Base-by-base conservation (phyloP, 2,329 filamentous ascomycete genomes). In the Dryadomyces sulphureus region DNA sequence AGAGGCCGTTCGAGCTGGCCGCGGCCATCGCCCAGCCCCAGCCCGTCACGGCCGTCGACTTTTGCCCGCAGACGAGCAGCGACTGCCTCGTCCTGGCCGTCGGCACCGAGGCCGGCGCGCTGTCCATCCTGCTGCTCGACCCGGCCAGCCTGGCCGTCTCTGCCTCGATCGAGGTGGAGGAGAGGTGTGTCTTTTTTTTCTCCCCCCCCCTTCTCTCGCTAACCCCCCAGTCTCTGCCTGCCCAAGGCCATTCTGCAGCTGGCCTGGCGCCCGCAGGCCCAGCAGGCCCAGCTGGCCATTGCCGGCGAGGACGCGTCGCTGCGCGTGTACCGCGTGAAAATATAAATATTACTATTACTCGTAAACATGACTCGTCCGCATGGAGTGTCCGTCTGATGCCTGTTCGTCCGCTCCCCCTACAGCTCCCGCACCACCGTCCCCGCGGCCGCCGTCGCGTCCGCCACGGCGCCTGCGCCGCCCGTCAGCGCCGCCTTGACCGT, bases 31-130 rank as follows among this genome's bases (percentile, higher is more conserved):
- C 72, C 0, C 66, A 75, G 41, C 69, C 72, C 17, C 67, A 70
- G 19, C 69, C 85, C 0, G 77, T 85, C 4, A 89, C 84, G 0
- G 79, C 84, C 0, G 67, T 90, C 22, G 81, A 84, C 54, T 84
- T 88, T 56, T 58, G 78, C 30, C 55, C 61, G 14, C 57, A 59
- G 34, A 19, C 47, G 7, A 53, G 12, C 55, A 32, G 55, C 46
- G 55, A 49, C 7, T 50, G 50, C 7, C 45, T 66, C 12, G 59
- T 73, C 20, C 61, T 81, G 1, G 76, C 76, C 0, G 63, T 77
- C 1, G 77, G 77, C 20, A 77, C 70, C 0, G 77, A 81, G 54
- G 60, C 63, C 3, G 75, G 75, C 4, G 64, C 57, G 45, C 50
- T 77, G 6, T 65, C 61, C 43, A 54, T 75, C 35, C 60, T 66